Conservation (phyloP, 2,329 filamentous ascomycete species). For the Fusarium aywerte region DNA sequence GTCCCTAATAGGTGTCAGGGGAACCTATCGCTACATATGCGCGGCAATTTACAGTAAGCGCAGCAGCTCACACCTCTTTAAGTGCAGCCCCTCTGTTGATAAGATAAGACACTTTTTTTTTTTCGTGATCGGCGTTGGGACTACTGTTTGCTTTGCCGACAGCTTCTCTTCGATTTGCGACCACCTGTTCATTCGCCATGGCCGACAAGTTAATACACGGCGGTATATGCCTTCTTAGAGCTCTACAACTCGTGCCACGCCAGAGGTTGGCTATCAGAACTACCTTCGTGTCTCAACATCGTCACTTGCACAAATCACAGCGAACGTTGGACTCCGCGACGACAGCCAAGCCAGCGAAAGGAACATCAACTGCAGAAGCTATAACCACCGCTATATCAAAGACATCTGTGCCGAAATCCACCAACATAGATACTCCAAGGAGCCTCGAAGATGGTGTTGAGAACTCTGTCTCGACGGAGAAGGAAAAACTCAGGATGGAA, state of each 20-base stretch:
- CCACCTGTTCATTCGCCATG: conserved; percentile 33
- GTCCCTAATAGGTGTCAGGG: conserved; percentile 8
- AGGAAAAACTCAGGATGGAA: conserved; percentile 47
- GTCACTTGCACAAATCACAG: conserved; percentile 17
- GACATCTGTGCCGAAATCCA: not conserved
- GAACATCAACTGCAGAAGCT: conserved; percentile 1
- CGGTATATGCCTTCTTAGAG: conserved; percentile 45
- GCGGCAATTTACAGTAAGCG: conserved; percentile 33
- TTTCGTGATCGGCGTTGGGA: not conserved
- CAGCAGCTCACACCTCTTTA: not conserved
- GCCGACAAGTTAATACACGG: conserved; percentile 45
- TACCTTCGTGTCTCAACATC: conserved; percentile 13
- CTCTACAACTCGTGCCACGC: conserved; percentile 33
- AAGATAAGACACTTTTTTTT: conserved; percentile 41
- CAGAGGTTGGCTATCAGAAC: conserved; percentile 15
- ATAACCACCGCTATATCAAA: conserved; percentile 6
- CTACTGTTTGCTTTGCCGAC: not conserved
- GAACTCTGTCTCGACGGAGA: conserved; percentile 30
- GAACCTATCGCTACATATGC: not conserved
- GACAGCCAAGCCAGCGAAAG: not conserved
- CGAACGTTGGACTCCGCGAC: conserved; percentile 31
- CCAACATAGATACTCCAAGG: conserved; percentile 39
- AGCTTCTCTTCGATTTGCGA: not conserved
- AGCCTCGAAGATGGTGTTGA: conserved; percentile 34
- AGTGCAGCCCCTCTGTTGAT: conserved; percentile 30